A percentile compares a stretch with the other conserved stretches of the same genome.
These are phyloP conservation scores for Penicillium diatomitis DNA, from an alignment of 495 filamentous ascomycete species.

Conservation along the genomic window DNA sequence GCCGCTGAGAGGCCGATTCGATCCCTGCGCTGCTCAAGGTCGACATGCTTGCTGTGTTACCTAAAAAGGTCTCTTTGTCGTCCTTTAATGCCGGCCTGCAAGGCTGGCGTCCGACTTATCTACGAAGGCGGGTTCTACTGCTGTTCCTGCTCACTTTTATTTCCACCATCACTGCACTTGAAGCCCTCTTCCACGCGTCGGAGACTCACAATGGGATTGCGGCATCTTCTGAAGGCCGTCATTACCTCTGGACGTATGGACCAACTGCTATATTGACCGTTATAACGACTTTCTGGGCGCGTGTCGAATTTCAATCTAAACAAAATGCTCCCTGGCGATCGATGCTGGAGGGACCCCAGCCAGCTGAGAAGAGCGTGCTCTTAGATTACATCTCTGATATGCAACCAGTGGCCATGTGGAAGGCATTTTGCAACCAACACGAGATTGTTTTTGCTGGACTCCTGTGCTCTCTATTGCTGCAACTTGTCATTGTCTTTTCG, in stretches of 20 bases:
- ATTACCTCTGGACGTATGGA: slow-evolving; percentile 25
- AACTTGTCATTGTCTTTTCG: slow-evolving; percentile 8
- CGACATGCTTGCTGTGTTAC: neutral
- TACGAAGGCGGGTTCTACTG: slow-evolving; percentile 1
- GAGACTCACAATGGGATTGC: slow-evolving; percentile 10
- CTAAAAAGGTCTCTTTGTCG: neutral
- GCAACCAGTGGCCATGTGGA: slow-evolving; percentile 5
- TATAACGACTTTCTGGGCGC: slow-evolving; percentile 16
- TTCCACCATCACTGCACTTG: slow-evolving; percentile 2
- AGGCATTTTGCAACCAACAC: slow-evolving; percentile 2
- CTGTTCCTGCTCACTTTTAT: neutral
- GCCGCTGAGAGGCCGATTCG: no score
- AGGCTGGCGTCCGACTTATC: slow-evolving; percentile 4
- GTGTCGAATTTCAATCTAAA: slow-evolving; percentile 19
- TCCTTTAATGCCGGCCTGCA: neutral
- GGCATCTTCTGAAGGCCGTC: slow-evolving; percentile 3
- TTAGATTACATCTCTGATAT: slow-evolving; percentile 8
- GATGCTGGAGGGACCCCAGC: slow-evolving; percentile 6
- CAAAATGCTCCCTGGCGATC: slow-evolving; percentile 20
- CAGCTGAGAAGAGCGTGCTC: slow-evolving; percentile 4
- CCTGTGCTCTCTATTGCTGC: slow-evolving; percentile 2
- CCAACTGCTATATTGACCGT: slow-evolving; percentile 23
- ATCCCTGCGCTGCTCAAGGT: no score
- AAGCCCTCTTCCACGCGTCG: slow-evolving; percentile 8
- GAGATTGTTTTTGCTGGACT: neutral